phyloP scores from a whole-genome alignment of 495 filamentous ascomycete genomes.

The Penicillium crystallinum region DNA sequence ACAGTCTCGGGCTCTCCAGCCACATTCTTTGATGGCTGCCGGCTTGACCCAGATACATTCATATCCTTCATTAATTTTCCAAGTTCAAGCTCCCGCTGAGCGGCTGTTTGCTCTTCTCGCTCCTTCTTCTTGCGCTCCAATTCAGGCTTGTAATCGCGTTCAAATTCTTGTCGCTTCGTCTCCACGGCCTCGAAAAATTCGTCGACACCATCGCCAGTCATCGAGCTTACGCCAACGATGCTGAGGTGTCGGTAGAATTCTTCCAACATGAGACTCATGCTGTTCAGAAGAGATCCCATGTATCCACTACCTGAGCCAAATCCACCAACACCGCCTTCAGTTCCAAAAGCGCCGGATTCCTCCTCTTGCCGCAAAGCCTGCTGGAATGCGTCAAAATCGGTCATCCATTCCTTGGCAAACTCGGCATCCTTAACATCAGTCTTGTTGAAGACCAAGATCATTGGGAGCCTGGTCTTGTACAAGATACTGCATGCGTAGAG shows the following conservation, averaged over 20 bases:
- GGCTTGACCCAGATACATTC: constrained; percentile 56
- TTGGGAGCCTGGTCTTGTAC: constrained; percentile 96
- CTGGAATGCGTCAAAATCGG: constrained; percentile 95
- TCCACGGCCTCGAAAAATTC: constrained; percentile 88
- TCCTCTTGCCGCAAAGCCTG: constrained; percentile 75
- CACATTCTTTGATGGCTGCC: constrained; percentile 21
- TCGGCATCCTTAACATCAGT: constrained; percentile 86
- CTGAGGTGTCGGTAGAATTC: constrained; percentile 94
- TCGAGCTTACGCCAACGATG: constrained; percentile 87
- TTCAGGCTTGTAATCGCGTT: constrained; percentile 86
- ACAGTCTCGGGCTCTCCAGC: constrained; percentile 40
- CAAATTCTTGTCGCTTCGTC: constrained; percentile 84
- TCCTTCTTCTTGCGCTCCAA: constrained; percentile 72
- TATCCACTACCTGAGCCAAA: constrained; percentile 79
- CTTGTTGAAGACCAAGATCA: constrained; percentile 99
- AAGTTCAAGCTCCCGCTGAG: constrained; percentile 70
- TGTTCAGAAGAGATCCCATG: constrained; percentile 93
- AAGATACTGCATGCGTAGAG: constrained; percentile 96
- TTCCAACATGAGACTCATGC: constrained; percentile 95
- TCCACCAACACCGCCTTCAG: constrained; percentile 57
- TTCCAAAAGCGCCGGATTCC: constrained; percentile 67
- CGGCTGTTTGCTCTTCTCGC: constrained; percentile 65
- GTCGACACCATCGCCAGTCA: constrained; percentile 86
- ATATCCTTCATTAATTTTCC: constrained; percentile 94
- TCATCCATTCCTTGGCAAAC: constrained; percentile 99